A percentile compares a stretch with the other conserved stretches of the same genome.
phyloP scores from a whole-genome alignment of 2,329 filamentous ascomycete genomes.

The Exophiala xenobiotica region DNA sequence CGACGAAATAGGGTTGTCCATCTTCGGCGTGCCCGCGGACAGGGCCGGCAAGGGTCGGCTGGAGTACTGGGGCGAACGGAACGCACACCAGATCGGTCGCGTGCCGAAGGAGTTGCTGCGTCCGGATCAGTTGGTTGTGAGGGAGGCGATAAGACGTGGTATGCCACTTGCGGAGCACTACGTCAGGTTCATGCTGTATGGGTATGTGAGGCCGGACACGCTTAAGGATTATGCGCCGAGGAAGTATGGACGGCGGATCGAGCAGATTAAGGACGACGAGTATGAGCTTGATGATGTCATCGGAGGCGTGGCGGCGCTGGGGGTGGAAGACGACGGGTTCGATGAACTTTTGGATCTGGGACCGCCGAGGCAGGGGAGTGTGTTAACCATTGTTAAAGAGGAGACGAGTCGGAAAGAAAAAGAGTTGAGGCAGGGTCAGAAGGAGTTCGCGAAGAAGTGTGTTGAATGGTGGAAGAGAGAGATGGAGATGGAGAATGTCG shows the following conservation, averaged over 20 bases:
- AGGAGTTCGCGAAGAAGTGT: conserved; percentile 14
- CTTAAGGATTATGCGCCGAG: conserved; percentile 53
- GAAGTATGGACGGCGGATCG: conserved; percentile 35
- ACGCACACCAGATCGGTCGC: conserved; percentile 8
- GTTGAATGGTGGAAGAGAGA: conserved; percentile 22
- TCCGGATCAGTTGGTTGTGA: conserved; percentile 32
- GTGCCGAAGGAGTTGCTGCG: conserved; percentile 25
- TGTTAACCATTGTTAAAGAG: conserved; percentile 22
- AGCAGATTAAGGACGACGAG: conserved; percentile 21
- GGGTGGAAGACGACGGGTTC: conserved; percentile 23
- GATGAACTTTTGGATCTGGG: conserved; percentile 28
- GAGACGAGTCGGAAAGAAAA: conserved; percentile 8
- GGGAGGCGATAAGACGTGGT: conserved; percentile 30
- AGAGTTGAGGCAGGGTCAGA: conserved; percentile 8
- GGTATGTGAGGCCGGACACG: conserved; percentile 56
- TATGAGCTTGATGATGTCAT: conserved; percentile 28
- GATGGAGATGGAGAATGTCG: conserved; percentile 1
- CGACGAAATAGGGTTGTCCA: conserved; percentile 28
- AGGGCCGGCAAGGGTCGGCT: conserved; percentile 55
- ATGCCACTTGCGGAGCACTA: conserved; percentile 25
- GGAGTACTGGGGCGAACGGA: conserved; percentile 56
- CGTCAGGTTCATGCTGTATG: conserved; percentile 48
- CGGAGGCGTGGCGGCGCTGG: conserved; percentile 26
- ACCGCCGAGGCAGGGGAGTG: conserved; percentile 12
- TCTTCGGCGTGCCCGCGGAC: conserved; percentile 52